phyloP scores from a whole-genome alignment of 192 early-diverging fungal species.

The Gryganskiella cystojenkinii region DNA sequence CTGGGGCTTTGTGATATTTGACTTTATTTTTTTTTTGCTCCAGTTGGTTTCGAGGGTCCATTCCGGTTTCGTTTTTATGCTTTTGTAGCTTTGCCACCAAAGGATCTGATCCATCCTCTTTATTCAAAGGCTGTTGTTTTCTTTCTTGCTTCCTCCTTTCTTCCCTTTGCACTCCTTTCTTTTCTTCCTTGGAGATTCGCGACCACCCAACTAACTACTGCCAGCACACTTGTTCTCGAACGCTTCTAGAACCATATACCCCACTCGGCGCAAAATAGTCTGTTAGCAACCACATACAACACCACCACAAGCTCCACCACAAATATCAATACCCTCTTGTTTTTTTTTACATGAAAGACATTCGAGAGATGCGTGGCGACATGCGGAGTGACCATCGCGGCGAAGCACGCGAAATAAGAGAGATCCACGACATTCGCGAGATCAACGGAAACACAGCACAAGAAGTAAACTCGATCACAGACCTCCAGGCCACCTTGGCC shows the following conservation, averaged over 20 bases:
- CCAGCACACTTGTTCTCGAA: too few relatives aligned
- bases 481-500: conserved; percentile 44
- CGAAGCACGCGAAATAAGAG: conserved; percentile 17
- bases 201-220: not conserved
- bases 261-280: not conserved
- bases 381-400: conserved; percentile 6
- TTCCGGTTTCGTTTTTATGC: too few relatives aligned
- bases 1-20: too few relatives aligned
- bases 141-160: too few relatives aligned
- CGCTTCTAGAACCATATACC: too few relatives aligned
- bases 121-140: too few relatives aligned
- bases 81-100: too few relatives aligned
- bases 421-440: conserved; percentile 3
- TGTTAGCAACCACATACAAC: conserved; percentile 3
- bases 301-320: not conserved
- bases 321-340: not conserved
- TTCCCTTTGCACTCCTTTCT: not conserved
- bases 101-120: too few relatives aligned
- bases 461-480: conserved; percentile 46
- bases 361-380: conserved; percentile 18
- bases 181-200: not conserved
- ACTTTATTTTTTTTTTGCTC: too few relatives aligned
- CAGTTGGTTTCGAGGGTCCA: too few relatives aligned
- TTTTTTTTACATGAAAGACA: conserved; percentile 20
- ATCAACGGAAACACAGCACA: conserved; percentile 48